These are phyloP conservation scores for Alternaria dauci DNA, from an alignment of 2,329 filamentous ascomycete genomes.

Conservation along the genomic window DNA sequence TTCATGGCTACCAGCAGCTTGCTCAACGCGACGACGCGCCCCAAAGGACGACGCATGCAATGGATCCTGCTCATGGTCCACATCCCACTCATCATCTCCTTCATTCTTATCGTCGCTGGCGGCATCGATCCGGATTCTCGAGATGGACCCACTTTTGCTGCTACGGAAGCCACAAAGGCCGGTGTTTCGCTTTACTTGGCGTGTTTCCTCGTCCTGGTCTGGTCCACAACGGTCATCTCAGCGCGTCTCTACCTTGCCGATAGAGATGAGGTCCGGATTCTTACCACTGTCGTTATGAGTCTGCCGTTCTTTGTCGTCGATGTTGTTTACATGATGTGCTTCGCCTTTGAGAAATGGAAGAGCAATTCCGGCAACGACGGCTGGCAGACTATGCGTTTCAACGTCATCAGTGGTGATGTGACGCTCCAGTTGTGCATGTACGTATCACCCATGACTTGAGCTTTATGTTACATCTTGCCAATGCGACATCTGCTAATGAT, in stretches of 20 bases:
- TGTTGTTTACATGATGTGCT: slow-evolving; percentile 51
- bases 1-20: slow-evolving; percentile 48
- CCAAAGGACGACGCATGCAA: slow-evolving; percentile 50
- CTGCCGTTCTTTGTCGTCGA: slow-evolving; percentile 49
- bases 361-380: slow-evolving; percentile 10
- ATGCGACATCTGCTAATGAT: not conserved
- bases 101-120: slow-evolving; percentile 48
- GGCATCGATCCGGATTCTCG: slow-evolving; percentile 47
- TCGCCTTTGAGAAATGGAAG: slow-evolving; percentile 42
- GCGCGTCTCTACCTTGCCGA: slow-evolving; percentile 46
- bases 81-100: slow-evolving; percentile 44
- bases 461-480: not conserved
- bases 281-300: slow-evolving; percentile 47
- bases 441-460: slow-evolving; percentile 14
- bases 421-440: slow-evolving; percentile 49
- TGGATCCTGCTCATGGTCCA: slow-evolving; percentile 47
- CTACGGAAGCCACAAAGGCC: slow-evolving; percentile 47
- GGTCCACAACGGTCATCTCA: slow-evolving; percentile 48
- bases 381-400: slow-evolving; percentile 37
- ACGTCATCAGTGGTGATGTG: slow-evolving; percentile 47
- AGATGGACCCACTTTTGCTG: slow-evolving; percentile 41
- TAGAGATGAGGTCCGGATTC: slow-evolving; percentile 44
- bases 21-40: slow-evolving; percentile 44
- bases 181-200: slow-evolving; percentile 46
- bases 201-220: slow-evolving; percentile 45